Percentiles rank a stretch among this genome's conserved stretches.
These are phyloP conservation scores for Aspergillus coremiiformis DNA, from an alignment of 495 filamentous ascomycete species.

Conservation along the genomic window DNA sequence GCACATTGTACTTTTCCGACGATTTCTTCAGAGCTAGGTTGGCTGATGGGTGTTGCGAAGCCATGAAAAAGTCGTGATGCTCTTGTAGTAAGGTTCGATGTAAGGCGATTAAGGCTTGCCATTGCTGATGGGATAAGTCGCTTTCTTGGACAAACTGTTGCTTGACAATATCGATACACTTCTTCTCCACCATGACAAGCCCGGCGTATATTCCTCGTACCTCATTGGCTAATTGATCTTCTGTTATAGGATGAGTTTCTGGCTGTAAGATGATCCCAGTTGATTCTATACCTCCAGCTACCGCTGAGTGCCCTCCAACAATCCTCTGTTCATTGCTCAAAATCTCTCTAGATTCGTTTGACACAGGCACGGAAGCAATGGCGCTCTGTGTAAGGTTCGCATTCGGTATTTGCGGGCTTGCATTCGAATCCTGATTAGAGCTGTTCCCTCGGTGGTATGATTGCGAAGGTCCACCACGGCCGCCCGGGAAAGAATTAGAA, in stretches of 20 bases:
- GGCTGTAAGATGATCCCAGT: constrained; percentile 44
- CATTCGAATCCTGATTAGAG: constrained; percentile 10
- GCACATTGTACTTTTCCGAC: constrained; percentile 69
- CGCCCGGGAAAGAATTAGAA: constrained; percentile 5
- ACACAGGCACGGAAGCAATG: neutral
- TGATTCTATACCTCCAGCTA: constrained; percentile 36
- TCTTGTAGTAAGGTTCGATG: constrained; percentile 69
- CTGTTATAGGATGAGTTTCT: constrained; percentile 61
- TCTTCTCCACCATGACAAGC: constrained; percentile 70
- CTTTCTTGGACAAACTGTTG: constrained; percentile 39
- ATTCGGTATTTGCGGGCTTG: neutral
- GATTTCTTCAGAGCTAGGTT: constrained; percentile 48
- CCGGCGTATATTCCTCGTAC: constrained; percentile 72
- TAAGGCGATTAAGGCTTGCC: constrained; percentile 64
- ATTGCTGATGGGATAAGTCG: constrained; percentile 53
- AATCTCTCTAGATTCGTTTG: constrained; percentile 7
- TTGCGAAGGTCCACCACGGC: constrained; percentile 1
- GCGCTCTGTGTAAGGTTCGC: neutral
- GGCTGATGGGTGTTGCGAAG: constrained; percentile 66
- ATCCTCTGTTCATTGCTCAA: constrained; percentile 14
- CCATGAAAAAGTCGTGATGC: constrained; percentile 76
- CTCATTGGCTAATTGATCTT: constrained; percentile 61
- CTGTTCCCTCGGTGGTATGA: constrained; percentile 1
- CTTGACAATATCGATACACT: constrained; percentile 68
- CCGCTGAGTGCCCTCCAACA: constrained; percentile 5